Evolutionary conservation across 2,329 filamentous ascomycete species (phyloP).

Genomic region (Pestalotiopsis sp.): DNA sequence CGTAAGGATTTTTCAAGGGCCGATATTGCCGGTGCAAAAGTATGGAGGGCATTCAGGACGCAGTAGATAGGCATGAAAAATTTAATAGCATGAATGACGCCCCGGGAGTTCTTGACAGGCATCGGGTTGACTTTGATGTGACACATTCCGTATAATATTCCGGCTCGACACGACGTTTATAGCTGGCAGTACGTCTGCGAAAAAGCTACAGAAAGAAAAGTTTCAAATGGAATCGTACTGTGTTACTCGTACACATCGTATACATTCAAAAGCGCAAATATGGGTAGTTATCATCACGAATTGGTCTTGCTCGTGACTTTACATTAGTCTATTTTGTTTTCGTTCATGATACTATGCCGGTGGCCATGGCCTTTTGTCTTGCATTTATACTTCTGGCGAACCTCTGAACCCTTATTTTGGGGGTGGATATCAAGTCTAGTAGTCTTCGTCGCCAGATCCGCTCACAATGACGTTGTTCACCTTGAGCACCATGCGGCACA

Average conservation of each 20-base stretch:
- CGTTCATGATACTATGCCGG: not conserved
- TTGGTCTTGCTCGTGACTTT: slow-evolving; percentile 6
- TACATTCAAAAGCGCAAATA: not conserved
- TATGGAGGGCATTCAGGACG: not conserved
- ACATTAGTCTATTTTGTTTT: slow-evolving; percentile 12
- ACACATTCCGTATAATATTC: too few species aligned
- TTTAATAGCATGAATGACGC: not conserved
- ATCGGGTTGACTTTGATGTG: too few species aligned
- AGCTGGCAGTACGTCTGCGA: too few species aligned
- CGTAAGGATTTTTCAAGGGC: not conserved
- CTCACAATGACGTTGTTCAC: slow-evolving; percentile 95
- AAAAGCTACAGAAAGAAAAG: not conserved
- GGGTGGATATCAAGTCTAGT: slow-evolving; percentile 50
- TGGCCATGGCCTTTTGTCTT: not conserved
- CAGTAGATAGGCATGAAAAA: not conserved
- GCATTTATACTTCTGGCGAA: not conserved
- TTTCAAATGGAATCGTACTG: not conserved
- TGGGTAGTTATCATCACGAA: not conserved
- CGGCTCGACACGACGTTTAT: too few species aligned
- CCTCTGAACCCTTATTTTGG: not conserved
- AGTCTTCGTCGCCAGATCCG: slow-evolving; percentile 85
- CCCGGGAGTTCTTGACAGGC: not conserved
- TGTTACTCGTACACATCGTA: not conserved
- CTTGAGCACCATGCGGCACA: slow-evolving; percentile 98
- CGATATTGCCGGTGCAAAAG: not conserved